Percentiles rank a stretch among this genome's conserved stretches.
phyloP scores from a whole-genome alignment of 352 stramenopile genomes.

The Pythium aquatile region DNA sequence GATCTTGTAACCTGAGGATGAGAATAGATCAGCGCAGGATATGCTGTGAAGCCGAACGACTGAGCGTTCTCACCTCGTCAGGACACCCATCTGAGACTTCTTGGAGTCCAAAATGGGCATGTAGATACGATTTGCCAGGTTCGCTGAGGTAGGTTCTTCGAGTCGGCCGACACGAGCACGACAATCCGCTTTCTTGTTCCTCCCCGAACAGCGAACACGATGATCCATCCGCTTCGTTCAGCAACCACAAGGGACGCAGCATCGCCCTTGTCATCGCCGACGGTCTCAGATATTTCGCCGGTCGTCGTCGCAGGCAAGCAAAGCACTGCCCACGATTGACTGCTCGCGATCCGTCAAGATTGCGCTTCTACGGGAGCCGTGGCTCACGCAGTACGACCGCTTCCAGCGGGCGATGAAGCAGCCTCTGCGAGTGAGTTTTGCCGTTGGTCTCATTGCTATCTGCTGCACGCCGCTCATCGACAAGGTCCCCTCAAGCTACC shows the following conservation, averaged over 20 bases:
- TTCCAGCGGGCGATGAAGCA: constrained; percentile 7
- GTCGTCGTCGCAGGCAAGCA: not conserved
- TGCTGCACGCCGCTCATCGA: too few species aligned
- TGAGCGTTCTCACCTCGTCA: too few species aligned
- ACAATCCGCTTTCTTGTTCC: too few species aligned
- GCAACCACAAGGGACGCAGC: too few species aligned
- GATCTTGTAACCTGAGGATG: not conserved
- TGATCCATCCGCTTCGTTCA: too few species aligned
- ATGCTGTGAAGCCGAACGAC: not conserved
- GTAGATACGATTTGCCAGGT: too few species aligned
- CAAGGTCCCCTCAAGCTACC: too few species aligned
- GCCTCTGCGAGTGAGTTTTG: not conserved
- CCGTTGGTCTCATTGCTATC: not conserved
- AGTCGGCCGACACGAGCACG: too few species aligned
- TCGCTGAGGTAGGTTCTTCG: not conserved
- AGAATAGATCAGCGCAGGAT: not conserved
- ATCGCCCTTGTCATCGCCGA: not conserved
- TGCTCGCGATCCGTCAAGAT: not conserved
- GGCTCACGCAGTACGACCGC: not conserved
- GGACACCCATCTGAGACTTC: too few species aligned
- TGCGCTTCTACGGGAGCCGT: not conserved
- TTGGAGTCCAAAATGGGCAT: too few species aligned
- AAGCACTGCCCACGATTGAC: not conserved
- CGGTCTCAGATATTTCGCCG: too few species aligned
- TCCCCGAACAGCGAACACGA: too few species aligned